Base-by-base conservation (phyloP, 805 yeast genomes). In the Spathaspora girioi region DNA sequence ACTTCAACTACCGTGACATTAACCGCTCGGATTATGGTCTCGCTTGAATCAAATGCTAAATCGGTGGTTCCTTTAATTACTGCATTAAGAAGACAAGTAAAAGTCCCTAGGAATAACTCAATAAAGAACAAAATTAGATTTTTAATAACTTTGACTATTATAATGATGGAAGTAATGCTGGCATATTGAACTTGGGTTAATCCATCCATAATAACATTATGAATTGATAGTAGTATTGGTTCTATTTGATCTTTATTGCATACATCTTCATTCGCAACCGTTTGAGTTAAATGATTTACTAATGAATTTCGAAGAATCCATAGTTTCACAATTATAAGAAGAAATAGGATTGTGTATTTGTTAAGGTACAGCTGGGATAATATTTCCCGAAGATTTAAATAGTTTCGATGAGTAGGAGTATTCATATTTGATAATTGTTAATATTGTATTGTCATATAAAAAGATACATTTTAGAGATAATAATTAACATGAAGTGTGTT, bases 71-170 rank as follows among this genome's bases (percentile, higher is more conserved):
- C 89, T 59, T 82, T 84, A 6, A 92, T 73, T 0, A 91, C 81
- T 5, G 94, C 84, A 0, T 87, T 81, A 12, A 90, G 64, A 12
- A 94, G 71, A 66, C 99, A 94, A 0, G 87, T 85, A 66, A 89
- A 89, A 0, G 98, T 94, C 0, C 97, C 98, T 1, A 91, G 66
- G 46, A 87, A 80, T 56, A 93, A 59, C 31, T 91, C 90, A 8
- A 93, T 69, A 7, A 82, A 70, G 61, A 93, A 89, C 3, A 81
- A 61, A 0, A 89, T 63, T 41, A 91, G 55, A 42, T 77, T 74
- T 57, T 87, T 85, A 7, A 84, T 69, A 0, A 83, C 86, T 0
- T 81, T 78, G 0, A 89, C 62, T 10, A 82, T 59, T 46, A 83
- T 79, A 31, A 50, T 29, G 10, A 53, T 41, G 14, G 49, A 51